phyloP scores from a whole-genome alignment of 2,329 filamentous ascomycete species.

The Neopestalotiopsis clavispora region DNA sequence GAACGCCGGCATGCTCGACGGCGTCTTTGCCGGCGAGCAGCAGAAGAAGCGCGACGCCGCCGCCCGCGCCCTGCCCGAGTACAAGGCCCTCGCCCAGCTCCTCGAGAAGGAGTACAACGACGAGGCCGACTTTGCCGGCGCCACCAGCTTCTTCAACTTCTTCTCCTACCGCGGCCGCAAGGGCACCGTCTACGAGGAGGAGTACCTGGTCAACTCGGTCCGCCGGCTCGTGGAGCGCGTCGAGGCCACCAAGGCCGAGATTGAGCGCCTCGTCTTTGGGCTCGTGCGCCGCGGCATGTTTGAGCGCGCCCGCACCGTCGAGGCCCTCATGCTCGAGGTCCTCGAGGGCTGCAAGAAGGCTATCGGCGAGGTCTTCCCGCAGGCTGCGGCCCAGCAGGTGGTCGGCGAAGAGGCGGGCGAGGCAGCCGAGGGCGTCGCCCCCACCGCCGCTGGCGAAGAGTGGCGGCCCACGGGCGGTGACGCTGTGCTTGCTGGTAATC shows the following conservation, averaged over 20 bases:
- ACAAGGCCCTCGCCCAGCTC: conserved; percentile 29
- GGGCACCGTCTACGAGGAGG: conserved; percentile 96
- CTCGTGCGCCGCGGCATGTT: conserved; percentile 83
- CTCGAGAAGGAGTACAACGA: conserved; percentile 23
- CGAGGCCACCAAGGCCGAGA: conserved; percentile 73
- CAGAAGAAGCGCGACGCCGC: conserved; percentile 32
- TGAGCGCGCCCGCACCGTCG: conserved; percentile 81
- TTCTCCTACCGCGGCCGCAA: conserved; percentile 86
- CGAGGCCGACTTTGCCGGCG: conserved; percentile 28
- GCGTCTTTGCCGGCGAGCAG: conserved; percentile 32
- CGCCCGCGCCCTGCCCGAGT: conserved; percentile 31
- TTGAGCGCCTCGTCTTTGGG: conserved; percentile 75
- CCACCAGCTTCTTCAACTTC: conserved; percentile 71
- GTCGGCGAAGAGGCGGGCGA: conserved; percentile 22
- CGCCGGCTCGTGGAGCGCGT: conserved; percentile 82
- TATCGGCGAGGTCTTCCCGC: conserved; percentile 71
- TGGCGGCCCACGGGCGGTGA: conserved; percentile 51
- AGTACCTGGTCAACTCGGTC: conserved; percentile 91
- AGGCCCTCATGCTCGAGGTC: conserved; percentile 76
- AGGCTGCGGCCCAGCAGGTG: conserved; percentile 25
- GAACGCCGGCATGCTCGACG: conserved; percentile 28
- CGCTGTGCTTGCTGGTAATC: conserved; percentile 56
- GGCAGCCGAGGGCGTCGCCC: conserved; percentile 14
- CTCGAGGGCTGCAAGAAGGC: conserved; percentile 70
- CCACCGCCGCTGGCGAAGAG: conserved; percentile 8